Evolutionary conservation across 495 filamentous ascomycete genomes (phyloP).

Genomic region (Pyrenula aspistea): DNA sequence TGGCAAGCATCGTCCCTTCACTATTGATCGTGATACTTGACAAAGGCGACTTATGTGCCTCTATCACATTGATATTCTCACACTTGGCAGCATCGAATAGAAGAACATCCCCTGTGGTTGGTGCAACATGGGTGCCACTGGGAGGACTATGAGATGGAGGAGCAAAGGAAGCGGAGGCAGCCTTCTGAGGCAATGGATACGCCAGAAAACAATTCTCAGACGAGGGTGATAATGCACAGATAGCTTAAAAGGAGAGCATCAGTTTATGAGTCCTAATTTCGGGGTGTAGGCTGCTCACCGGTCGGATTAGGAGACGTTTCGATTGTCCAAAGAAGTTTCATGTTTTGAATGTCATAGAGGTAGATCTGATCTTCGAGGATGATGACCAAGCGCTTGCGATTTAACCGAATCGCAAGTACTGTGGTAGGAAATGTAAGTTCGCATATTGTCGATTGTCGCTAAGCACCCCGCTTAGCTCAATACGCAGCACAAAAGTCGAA

Average conservation of each 20-base stretch:
- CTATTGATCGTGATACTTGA: slow-evolving; percentile 82
- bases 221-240: slow-evolving; percentile 83
- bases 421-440: slow-evolving; percentile 95
- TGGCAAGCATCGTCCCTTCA: slow-evolving; percentile 87
- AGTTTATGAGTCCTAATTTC: not conserved
- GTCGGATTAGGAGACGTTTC: slow-evolving; percentile 86
- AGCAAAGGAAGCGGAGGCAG: slow-evolving; percentile 45
- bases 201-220: slow-evolving; percentile 93
- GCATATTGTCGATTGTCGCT: slow-evolving; percentile 94
- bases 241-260: slow-evolving; percentile 39
- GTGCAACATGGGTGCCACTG: slow-evolving; percentile 54
- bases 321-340: slow-evolving; percentile 83
- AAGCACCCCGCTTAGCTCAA: too few relatives aligned
- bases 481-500: not conserved
- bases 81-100: slow-evolving; percentile 79
- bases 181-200: slow-evolving; percentile 80
- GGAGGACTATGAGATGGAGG: slow-evolving; percentile 80
- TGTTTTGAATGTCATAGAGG: slow-evolving; percentile 95
- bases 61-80: slow-evolving; percentile 81
- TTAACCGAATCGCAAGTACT: slow-evolving; percentile 82
- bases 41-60: slow-evolving; percentile 88
- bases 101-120: slow-evolving; percentile 84
- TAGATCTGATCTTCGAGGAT: slow-evolving; percentile 93
- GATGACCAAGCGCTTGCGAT: slow-evolving; percentile 86
- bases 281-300: slow-evolving; percentile 32